These are phyloP conservation scores for Citrullus amarus DNA, from an alignment of 306 rosid genomes.

Conservation along the genomic window DNA sequence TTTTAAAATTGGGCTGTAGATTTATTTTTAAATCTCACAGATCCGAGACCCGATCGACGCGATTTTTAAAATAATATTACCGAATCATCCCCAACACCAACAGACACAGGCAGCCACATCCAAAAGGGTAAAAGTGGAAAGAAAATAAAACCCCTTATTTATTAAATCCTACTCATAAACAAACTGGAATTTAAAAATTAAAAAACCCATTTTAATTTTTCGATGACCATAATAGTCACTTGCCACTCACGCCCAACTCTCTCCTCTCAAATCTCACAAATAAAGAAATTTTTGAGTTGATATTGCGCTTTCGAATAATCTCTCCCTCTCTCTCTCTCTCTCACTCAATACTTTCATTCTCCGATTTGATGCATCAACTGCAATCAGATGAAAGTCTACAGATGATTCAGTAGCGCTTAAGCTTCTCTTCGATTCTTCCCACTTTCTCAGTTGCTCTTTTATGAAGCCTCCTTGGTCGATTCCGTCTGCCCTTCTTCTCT, in stretches of 20 bases:
- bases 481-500: background rate
- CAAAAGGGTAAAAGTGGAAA: background rate
- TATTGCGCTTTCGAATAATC: background rate
- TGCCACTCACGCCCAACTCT: conserved; percentile 6
- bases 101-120: background rate
- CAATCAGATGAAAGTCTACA: background rate
- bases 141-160: background rate
- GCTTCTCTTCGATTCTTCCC: background rate
- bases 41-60: background rate
- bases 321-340: background rate
- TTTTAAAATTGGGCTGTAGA: background rate
- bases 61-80: background rate
- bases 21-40: background rate
- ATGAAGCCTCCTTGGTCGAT: conserved; percentile 5
- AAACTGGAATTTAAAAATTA: background rate
- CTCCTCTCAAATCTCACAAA: background rate
- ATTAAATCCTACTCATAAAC: background rate
- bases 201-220: background rate
- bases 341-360: background rate
- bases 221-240: background rate
- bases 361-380: conserved; percentile 10
- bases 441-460: background rate
- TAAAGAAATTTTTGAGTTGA: background rate
- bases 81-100: background rate
- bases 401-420: background rate